phyloP scores from a whole-genome alignment of 345 rosid genomes.

The Populus alba region DNA sequence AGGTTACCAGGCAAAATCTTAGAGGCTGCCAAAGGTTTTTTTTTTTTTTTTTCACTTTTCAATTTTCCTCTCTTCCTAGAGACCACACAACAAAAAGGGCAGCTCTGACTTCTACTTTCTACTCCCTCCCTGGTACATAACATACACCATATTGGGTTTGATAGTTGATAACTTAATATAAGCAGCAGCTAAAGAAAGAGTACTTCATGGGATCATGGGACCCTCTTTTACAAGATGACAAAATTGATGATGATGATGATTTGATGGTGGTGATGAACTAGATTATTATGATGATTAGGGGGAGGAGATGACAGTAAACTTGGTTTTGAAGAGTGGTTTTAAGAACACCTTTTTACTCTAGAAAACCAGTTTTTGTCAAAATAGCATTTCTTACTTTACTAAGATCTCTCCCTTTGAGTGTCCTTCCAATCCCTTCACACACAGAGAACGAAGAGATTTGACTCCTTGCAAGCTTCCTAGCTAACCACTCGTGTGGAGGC shows the following conservation, averaged over 20 bases:
- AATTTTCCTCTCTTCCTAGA: background rate
- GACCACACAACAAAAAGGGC: conserved; percentile 23
- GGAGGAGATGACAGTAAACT: background rate
- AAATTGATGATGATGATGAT: conserved; percentile 29
- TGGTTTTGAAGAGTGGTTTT: conserved; percentile 11
- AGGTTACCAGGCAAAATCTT: conserved; percentile 38
- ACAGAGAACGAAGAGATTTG: conserved; percentile 86
- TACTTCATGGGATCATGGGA: conserved; percentile 26
- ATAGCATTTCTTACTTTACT: conserved; percentile 88
- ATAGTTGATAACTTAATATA: background rate
- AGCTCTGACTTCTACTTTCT: conserved; percentile 21
- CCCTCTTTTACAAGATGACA: conserved; percentile 23
- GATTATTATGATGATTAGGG: background rate
- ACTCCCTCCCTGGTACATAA: background rate
- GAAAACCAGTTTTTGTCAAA: conserved; percentile 81
- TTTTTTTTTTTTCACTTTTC: background rate
- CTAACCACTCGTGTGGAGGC: conserved; percentile 98
- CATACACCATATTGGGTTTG: background rate
- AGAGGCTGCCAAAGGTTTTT: conserved; percentile 18
- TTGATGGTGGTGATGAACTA: background rate
- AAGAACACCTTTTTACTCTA: conserved; percentile 43
- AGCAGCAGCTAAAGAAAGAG: conserved; percentile 16
- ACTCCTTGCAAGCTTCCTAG: conserved; percentile 71
- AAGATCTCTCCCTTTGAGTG: conserved; percentile 96
- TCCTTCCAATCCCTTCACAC: conserved; percentile 90